Evolutionary conservation across 495 filamentous ascomycete genomes (phyloP), one percentile per base, ranked within the genome.

Genomic region (Bacidia gigantensis): DNA sequence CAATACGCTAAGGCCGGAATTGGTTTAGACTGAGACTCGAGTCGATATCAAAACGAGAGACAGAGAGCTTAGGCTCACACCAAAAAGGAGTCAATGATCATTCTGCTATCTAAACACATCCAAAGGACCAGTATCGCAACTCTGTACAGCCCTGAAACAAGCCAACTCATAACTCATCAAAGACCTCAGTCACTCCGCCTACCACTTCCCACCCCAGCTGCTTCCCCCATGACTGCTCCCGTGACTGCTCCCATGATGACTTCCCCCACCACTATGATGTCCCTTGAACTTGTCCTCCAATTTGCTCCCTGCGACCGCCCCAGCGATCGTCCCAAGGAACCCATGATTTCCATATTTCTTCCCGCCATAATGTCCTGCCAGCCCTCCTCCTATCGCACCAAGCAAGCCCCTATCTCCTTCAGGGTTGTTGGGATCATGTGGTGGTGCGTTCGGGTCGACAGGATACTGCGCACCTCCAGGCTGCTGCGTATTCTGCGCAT

Each of bases 231-330:
- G 51, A 39, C 58, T 50, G 18, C 58, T 52, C 40, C 50, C 50
- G 56, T 55, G 51, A 39, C 58, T 50, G 18, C 58, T 52, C 3
- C 44, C 26, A n/a, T 52, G 49, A 42, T 53, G 57, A 3, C 42
- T 26, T 18, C 51, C 46, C 17, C 48, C 18, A 2, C 40, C 18
- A 38, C 39, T 43, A 1, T 53, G 53, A 43, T 55, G 55, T 14
- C 64, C 62, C 52, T 71, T 70, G 26, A 70, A 49, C 42, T 70
- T 67, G 43, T 71, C 58, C 46, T 69, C 66, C 1, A 74, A 3
- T 9, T 71, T 64, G 48, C 69, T 75, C 1, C 74, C 74, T 2
- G 70, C 46, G 14, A 78, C 60, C 0, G 74, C 74, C 43, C 73
- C 73, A 5, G 70, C 71, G 26, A 76, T 57, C 17, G 73, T 67